Conservation (phyloP, 2,329 filamentous ascomycete genomes). For the Colletotrichum somersetense region DNA sequence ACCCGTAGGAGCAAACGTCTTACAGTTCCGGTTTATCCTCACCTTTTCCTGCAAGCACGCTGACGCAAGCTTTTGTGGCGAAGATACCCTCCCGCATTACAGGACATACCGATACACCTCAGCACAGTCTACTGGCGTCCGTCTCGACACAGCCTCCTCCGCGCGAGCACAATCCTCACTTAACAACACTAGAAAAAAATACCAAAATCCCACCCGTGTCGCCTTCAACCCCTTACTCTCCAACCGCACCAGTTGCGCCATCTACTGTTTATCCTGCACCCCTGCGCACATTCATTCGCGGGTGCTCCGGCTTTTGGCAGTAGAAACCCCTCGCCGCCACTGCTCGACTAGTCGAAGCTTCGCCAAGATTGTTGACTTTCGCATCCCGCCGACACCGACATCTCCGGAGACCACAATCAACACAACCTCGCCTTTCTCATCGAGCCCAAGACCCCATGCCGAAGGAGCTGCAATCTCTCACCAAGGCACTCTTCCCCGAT, state of each 20-base stretch:
- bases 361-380: conserved; percentile 41
- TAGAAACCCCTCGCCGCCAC: not conserved
- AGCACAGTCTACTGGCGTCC: conserved; percentile 7
- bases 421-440: not conserved
- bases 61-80: conserved; percentile 39
- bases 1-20: not conserved
- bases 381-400: not conserved
- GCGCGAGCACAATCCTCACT: conserved; percentile 12
- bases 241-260: not conserved
- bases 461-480: not conserved
- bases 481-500: not conserved
- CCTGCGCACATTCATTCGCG: conserved; percentile 1
- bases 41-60: conserved; percentile 25
- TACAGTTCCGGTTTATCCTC: not conserved
- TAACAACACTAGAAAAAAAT: not conserved
- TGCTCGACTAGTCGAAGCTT: conserved; percentile 12
- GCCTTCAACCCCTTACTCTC: conserved; percentile 1
- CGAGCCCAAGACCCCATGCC: conserved; percentile 11
- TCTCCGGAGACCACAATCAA: not conserved
- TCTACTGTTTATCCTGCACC: not conserved
- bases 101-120: conserved; percentile 14
- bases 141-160: conserved; percentile 32
- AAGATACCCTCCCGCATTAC: conserved; percentile 28
- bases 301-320: not conserved
- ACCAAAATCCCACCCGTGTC: not conserved